Evolutionary conservation across 495 filamentous ascomycete genomes (phyloP).

Genomic region (Xylaria nigripes): DNA sequence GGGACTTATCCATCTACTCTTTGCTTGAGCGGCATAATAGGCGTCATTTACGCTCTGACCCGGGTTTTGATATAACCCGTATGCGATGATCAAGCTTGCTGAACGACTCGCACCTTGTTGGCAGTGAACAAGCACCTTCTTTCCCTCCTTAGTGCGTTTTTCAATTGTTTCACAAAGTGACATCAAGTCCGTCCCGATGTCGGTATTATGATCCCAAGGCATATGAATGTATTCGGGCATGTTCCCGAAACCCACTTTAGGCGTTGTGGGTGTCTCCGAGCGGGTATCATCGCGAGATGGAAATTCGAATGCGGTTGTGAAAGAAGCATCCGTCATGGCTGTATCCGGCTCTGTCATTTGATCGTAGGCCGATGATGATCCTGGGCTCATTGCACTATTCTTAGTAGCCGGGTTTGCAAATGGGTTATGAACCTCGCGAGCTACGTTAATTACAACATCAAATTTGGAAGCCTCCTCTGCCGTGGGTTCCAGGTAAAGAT

Average conservation of each 20-base stretch:
- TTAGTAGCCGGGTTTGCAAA: conserved; percentile 45
- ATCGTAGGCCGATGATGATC: not conserved
- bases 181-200: conserved; percentile 81
- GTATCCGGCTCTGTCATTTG: conserved; percentile 57
- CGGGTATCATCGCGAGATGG: conserved; percentile 26
- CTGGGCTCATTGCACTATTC: conserved; percentile 16
- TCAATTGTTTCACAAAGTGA: conserved; percentile 83
- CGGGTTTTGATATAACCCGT: conserved; percentile 87
- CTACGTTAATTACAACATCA: conserved; percentile 92
- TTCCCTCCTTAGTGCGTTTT: conserved; percentile 63
- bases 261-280: conserved; percentile 47
- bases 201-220: conserved; percentile 95
- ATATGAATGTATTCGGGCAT: conserved; percentile 92
- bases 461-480: conserved; percentile 76
- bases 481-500: conserved; percentile 83
- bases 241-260: conserved; percentile 43
- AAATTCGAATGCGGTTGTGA: conserved; percentile 63
- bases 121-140: conserved; percentile 87
- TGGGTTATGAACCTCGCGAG: conserved; percentile 86
- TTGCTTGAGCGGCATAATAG: conserved; percentile 80
- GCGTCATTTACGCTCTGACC: conserved; percentile 83
- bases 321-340: conserved; percentile 59
- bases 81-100: conserved; percentile 93
- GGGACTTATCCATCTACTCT: conserved; percentile 91
- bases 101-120: conserved; percentile 94